Base-by-base conservation (phyloP, 1,139 yeast genomes). In the Scheffersomyces cryptocercus region DNA sequence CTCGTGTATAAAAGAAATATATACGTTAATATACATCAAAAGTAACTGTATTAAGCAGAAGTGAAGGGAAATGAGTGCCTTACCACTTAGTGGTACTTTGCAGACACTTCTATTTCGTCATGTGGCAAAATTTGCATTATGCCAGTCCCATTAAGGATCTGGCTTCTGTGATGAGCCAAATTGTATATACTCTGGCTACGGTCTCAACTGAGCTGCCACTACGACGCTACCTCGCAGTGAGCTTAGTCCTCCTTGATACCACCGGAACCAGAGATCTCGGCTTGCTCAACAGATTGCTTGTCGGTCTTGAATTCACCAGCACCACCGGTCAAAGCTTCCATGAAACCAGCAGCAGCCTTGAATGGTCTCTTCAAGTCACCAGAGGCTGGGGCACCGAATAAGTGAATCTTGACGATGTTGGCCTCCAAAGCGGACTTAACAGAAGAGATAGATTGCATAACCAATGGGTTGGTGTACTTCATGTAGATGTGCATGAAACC, bases 301-400 rank as follows among this genome's bases (percentile, higher is more conserved):
- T 89, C 97, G 52, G 96, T 86, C 73, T 82, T 82, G 58, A 79
- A 71, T 35, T 72, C 84, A 42, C 59, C 61, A 47, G 72, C 77
- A 48, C 73, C 77, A 47, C 81, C 83, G 52, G 83, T 82, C 54
- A 84, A 79, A 45, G 86, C 78, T 49, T 78, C 82, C 59, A 90
- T 83, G 60, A 93, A 81, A 70, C 93, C 72, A 40, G 93, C 85
- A 44, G 93, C 83, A 48, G 89, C 80, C 78, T 89, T 88, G 84
- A 95, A 93, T 36, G 99, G 99, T 77, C 99, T 87, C 82, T 90
- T 88, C 70, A 90, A 82, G 60, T 88, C 97, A 56, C 98, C 98
- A 44, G 81, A 59, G 35, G 98, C 95, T 36, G 95, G 82, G 59
- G 79, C 73, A 55, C 93, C 93, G 62, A 86, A 88, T 49, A 93